A percentile compares a stretch with the other conserved stretches of the same genome.
These are phyloP conservation scores for Ceriops tagal DNA, from an alignment of 345 rosid genomes.

Conservation along the genomic window DNA sequence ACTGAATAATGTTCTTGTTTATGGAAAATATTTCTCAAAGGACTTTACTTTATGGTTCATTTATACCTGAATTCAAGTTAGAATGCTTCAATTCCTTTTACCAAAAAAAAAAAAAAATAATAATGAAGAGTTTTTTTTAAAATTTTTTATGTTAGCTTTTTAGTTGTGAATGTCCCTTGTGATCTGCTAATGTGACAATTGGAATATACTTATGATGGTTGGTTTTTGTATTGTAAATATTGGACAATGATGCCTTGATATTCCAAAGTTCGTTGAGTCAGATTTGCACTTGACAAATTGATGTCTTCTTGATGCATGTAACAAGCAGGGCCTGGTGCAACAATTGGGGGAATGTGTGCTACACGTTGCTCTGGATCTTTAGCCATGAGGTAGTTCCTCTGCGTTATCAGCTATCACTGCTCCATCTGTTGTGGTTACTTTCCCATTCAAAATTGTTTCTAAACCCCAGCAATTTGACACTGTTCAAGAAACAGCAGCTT, in stretches of 20 bases:
- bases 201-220: not conserved
- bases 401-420: conserved; percentile 6
- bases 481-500: not conserved
- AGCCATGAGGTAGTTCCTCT: conserved; percentile 71
- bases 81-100: not conserved
- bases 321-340: conserved; percentile 86
- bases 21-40: not conserved
- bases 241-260: not conserved
- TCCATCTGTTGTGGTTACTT: conserved; percentile 1
- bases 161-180: conserved; percentile 1
- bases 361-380: conserved; percentile 97
- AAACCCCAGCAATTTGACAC: not conserved
- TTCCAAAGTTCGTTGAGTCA: conserved; percentile 2
- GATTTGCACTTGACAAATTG: conserved; percentile 1
- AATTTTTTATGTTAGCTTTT: not conserved
- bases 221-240: not conserved
- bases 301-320: conserved; percentile 13
- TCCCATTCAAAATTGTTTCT: not conserved
- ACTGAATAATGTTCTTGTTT: not conserved
- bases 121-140: not conserved
- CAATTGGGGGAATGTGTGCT: conserved; percentile 96
- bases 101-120: not conserved
- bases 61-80: not conserved
- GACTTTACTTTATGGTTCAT: not conserved
- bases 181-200: not conserved